A percentile compares a stretch with the other conserved stretches of the same genome.
Conservation (phyloP, 768 basidiomycete species). For the Lactarius hatsudake region DNA sequence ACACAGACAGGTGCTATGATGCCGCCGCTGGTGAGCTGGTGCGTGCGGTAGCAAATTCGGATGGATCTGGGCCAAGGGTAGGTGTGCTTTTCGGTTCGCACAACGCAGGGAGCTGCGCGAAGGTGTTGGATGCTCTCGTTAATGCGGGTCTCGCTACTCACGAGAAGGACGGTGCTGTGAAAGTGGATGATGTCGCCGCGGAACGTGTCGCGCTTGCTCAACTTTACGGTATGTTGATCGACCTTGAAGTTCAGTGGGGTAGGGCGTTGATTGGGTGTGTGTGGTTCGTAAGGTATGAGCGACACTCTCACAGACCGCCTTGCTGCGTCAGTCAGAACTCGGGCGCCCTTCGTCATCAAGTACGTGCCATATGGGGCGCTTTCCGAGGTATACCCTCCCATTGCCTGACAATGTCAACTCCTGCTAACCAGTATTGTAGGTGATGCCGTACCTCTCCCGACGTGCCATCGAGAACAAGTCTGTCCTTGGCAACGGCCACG, state of each 20-base stretch:
- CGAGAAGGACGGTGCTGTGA: conserved; percentile 35
- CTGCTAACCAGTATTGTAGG: conserved; percentile 40
- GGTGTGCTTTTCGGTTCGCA: conserved; percentile 87
- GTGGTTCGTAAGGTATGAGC: conserved; percentile 63
- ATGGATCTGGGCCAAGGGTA: conserved; percentile 45
- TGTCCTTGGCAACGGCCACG: conserved; percentile 70
- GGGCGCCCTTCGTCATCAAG: conserved; percentile 78
- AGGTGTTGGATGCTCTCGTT: conserved; percentile 61
- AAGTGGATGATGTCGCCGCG: conserved; percentile 52
- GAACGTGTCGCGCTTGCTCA: conserved; percentile 77
- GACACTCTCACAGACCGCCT: conserved; percentile 76
- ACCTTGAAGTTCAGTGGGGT: not conserved
- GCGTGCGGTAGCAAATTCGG: conserved; percentile 46
- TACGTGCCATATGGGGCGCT: conserved; percentile 77
- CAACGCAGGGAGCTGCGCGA: conserved; percentile 65
- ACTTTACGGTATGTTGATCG: conserved; percentile 61
- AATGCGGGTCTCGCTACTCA: conserved; percentile 46
- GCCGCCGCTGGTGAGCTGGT: conserved; percentile 57
- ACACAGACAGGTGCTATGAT: conserved; percentile 76
- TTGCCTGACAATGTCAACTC: conserved; percentile 10
- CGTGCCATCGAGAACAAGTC: conserved; percentile 94
- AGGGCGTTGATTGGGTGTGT: conserved; percentile 5
- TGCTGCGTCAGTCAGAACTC: conserved; percentile 47
- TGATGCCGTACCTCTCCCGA: conserved; percentile 87
- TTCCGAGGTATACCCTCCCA: conserved; percentile 46